A percentile compares a stretch with the other conserved stretches of the same genome.
Evolutionary conservation across 176 grass and related monocot genomes (phyloP).

Genomic region (Triticum urartu): DNA sequence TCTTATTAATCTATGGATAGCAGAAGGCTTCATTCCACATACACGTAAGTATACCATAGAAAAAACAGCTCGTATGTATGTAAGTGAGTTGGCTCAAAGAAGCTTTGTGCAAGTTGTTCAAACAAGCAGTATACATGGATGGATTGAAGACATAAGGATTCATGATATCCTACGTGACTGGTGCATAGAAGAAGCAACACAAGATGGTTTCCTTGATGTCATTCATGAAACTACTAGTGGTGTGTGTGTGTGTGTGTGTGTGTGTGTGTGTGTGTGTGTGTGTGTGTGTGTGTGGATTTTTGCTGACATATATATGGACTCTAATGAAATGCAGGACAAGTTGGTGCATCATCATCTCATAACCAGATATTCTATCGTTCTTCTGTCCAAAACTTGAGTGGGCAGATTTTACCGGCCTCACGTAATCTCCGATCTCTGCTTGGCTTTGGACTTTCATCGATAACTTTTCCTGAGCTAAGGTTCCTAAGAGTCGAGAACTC

Average conservation of each 20-base stretch:
- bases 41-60: neutral
- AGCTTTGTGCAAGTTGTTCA: neutral
- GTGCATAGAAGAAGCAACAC: neutral
- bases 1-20: neutral
- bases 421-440: too few relatives aligned
- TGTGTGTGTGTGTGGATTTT: too few relatives aligned
- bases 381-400: too few relatives aligned
- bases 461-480: too few relatives aligned
- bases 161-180: neutral
- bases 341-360: neutral
- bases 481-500: neutral
- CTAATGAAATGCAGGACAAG: neutral
- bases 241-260: too few relatives aligned
- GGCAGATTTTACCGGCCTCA: too few relatives aligned
- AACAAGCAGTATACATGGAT: accelerated
- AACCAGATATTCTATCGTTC: too few relatives aligned
- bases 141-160: neutral
- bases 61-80: neutral
- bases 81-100: neutral
- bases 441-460: too few relatives aligned
- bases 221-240: neutral
- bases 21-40: neutral
- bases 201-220: neutral
- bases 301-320: neutral
- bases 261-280: too few relatives aligned